These are phyloP conservation scores for Metschnikowia lunata DNA, from an alignment of 805 yeast species.

Conservation along the genomic window DNA sequence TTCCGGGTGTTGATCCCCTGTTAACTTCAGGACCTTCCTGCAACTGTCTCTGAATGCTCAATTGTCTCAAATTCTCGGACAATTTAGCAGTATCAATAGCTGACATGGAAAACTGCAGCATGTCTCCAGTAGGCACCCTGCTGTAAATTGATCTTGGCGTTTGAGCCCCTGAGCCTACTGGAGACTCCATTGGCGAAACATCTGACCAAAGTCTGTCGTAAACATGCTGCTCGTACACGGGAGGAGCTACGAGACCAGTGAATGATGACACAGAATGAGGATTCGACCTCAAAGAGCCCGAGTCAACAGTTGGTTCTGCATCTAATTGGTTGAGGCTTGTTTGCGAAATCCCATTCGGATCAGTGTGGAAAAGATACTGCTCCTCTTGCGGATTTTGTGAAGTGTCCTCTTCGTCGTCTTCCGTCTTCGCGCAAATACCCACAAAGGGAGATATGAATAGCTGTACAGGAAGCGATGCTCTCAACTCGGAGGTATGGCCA, in stretches of 20 bases:
- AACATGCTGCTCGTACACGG: slow-evolving; percentile 75
- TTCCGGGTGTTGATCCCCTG: slow-evolving; percentile 16
- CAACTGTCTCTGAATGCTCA: slow-evolving; percentile 46
- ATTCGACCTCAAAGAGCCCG: slow-evolving; percentile 18
- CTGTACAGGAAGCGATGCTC: slow-evolving; percentile 83
- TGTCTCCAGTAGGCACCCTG: slow-evolving; percentile 10
- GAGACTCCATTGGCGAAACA: slow-evolving; percentile 48
- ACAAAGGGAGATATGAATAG: slow-evolving; percentile 79
- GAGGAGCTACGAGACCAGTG: slow-evolving; percentile 67
- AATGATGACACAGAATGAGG: slow-evolving; percentile 29
- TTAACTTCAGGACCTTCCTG: slow-evolving; percentile 26
- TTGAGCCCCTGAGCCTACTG: slow-evolving; percentile 38
- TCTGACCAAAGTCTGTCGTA: slow-evolving; percentile 79
- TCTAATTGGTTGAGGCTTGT: slow-evolving; percentile 11
- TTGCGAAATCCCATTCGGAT: slow-evolving; percentile 5
- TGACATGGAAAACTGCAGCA: slow-evolving; percentile 30
- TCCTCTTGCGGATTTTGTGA: slow-evolving; percentile 20
- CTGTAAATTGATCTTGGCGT: slow-evolving; percentile 29
- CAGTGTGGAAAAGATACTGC: slow-evolving; percentile 25
- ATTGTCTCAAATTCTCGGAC: slow-evolving; percentile 48
- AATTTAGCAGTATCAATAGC: slow-evolving; percentile 39
- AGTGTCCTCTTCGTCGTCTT: slow-evolving; percentile 19
- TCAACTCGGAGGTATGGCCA: slow-evolving; percentile 85
- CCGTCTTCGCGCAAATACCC: slow-evolving; percentile 52
- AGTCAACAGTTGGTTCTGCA: slow-evolving; percentile 7